Conservation (phyloP, 2,329 filamentous ascomycete species). For the Trichophyton benhamiae region DNA sequence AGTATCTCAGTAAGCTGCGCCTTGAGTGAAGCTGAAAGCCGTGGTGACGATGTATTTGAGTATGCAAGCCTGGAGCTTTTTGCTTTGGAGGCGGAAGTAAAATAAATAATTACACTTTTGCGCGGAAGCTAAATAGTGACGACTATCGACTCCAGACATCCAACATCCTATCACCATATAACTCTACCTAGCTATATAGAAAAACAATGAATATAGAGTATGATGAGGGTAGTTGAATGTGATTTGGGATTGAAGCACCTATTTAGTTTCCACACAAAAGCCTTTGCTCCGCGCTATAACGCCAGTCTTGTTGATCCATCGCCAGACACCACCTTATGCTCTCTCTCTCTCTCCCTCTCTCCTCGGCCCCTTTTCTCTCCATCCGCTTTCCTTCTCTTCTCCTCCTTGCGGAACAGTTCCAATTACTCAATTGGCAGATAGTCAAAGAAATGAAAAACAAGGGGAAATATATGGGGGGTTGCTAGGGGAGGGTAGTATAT, state of each 20-base stretch:
- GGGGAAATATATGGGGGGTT: background rate
- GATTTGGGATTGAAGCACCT: background rate
- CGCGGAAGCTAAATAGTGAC: background rate
- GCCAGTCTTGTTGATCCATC: slow-evolving; percentile 14
- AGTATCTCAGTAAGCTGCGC: too few species aligned
- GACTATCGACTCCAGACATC: background rate
- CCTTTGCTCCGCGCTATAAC: slow-evolving; percentile 8
- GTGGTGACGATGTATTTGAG: background rate
- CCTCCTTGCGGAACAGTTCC: slow-evolving; percentile 3
- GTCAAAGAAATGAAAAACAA: background rate
- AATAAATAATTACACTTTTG: background rate
- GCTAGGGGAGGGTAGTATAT: slow-evolving; percentile 2
- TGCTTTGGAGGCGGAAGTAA: background rate
- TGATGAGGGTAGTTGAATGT: background rate
- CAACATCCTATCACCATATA: background rate
- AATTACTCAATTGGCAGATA: slow-evolving; percentile 1
- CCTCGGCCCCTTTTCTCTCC: slow-evolving; percentile 3
- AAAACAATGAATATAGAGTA: background rate
- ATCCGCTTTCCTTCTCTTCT: slow-evolving; percentile 16
- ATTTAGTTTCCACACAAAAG: background rate
- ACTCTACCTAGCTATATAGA: background rate
- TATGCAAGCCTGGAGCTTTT: background rate
- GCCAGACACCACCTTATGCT: slow-evolving; percentile 19
- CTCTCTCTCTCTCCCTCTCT: background rate
- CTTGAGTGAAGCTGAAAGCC: background rate